Percentiles rank a stretch among this genome's conserved stretches.
Evolutionary conservation across 1,139 yeast genomes (phyloP).

Genomic region (Wickerhamiella infanticola): DNA sequence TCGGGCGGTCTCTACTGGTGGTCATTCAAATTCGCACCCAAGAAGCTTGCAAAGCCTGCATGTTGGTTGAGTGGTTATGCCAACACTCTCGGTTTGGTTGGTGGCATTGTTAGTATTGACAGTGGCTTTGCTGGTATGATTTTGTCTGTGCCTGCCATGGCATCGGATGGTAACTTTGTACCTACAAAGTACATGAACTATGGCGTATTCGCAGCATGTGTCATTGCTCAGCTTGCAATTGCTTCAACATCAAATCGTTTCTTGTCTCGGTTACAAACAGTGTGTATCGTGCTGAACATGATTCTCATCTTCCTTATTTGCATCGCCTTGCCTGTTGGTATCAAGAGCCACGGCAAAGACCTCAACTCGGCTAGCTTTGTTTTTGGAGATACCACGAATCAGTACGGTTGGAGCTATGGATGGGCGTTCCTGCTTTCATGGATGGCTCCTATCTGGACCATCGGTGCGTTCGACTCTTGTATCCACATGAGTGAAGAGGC

Average conservation of each 20-base stretch:
- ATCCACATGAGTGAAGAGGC: constrained; percentile 60
- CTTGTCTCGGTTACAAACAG: constrained; percentile 45
- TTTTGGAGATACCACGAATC: constrained; percentile 39
- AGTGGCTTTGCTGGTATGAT: constrained; percentile 44
- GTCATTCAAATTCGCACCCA: constrained; percentile 42
- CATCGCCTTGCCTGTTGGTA: constrained; percentile 44
- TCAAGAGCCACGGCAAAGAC: background rate
- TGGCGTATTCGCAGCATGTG: constrained; percentile 38
- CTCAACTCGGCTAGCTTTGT: constrained; percentile 25
- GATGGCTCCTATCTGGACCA: constrained; percentile 55
- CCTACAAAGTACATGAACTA: constrained; percentile 35
- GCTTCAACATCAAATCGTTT: constrained; percentile 27
- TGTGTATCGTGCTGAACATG: constrained; percentile 40
- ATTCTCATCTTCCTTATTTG: constrained; percentile 37
- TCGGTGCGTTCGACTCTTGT: constrained; percentile 56
- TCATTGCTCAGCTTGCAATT: constrained; percentile 30
- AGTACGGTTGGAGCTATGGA: constrained; percentile 40
- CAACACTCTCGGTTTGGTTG: constrained; percentile 41
- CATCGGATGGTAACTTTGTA: constrained; percentile 31
- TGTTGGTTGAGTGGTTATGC: constrained; percentile 46
- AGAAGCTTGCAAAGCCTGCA: constrained; percentile 27
- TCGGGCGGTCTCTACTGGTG: constrained; percentile 48
- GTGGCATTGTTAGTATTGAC: constrained; percentile 38
- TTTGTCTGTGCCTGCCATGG: constrained; percentile 35
- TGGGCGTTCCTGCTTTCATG: constrained; percentile 45